Conservation (phyloP, 805 yeast species). For the Kregervanrija delftensis region DNA sequence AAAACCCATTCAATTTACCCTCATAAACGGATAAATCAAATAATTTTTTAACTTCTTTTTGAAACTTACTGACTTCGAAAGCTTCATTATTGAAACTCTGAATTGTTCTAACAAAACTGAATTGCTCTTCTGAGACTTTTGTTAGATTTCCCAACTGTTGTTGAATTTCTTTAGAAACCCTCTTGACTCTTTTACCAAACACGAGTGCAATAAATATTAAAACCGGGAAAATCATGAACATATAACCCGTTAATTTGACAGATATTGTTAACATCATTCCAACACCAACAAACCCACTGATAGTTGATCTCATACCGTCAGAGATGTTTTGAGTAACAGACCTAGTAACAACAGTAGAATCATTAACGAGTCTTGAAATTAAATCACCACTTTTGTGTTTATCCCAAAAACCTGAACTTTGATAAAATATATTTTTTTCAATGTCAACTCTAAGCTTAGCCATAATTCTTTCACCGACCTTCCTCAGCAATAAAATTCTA, state of each 20-base stretch:
- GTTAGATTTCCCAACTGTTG: conserved; percentile 80
- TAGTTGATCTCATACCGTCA: conserved; percentile 82
- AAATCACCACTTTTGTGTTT: conserved; percentile 87
- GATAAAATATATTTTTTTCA: conserved; percentile 68
- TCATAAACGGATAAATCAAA: conserved; percentile 69
- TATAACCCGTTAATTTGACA: conserved; percentile 72
- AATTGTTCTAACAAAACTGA: conserved; percentile 77
- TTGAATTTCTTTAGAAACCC: conserved; percentile 69
- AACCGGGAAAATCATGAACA: conserved; percentile 79
- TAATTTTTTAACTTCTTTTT: conserved; percentile 59
- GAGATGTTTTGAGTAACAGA: conserved; percentile 84
- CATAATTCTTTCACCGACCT: conserved; percentile 82
- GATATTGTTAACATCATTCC: conserved; percentile 89
- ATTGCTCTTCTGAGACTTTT: conserved; percentile 86
- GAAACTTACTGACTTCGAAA: conserved; percentile 68
- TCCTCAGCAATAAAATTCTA: conserved; percentile 65
- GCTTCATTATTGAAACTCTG: conserved; percentile 87
- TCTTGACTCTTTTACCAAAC: conserved; percentile 75
- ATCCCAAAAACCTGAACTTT: conserved; percentile 87
- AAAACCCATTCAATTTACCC: conserved; percentile 70
- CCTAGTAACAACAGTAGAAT: conserved; percentile 80
- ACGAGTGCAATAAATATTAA: conserved; percentile 69
- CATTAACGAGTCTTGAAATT: conserved; percentile 81
- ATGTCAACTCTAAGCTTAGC: conserved; percentile 76
- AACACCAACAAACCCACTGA: conserved; percentile 80